These are phyloP conservation scores for Penicillium sp. DNA, from an alignment of 2,329 filamentous ascomycete species.

Conservation along the genomic window DNA sequence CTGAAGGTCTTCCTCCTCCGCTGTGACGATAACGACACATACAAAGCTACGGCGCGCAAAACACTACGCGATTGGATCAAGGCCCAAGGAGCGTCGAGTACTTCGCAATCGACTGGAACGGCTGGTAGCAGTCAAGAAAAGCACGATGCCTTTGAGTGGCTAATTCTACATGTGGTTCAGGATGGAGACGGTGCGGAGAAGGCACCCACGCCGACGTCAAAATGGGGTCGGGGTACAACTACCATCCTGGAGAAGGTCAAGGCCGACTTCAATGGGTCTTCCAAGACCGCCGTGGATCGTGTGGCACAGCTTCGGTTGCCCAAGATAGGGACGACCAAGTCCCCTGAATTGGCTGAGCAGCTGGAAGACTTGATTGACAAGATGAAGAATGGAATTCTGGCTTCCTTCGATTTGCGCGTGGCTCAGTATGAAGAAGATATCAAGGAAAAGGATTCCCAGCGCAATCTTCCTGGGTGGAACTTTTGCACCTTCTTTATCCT, in stretches of 20 bases:
- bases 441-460: constrained; percentile 85
- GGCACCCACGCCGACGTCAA: constrained; percentile 57
- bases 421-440: constrained; percentile 97
- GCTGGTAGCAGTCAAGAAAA: constrained; percentile 73
- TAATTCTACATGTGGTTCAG: constrained; percentile 90
- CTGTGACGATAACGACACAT: constrained; percentile 93
- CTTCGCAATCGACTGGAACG: constrained; percentile 45
- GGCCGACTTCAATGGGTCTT: constrained; percentile 81
- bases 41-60: constrained; percentile 76
- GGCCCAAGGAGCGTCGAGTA: constrained; percentile 59
- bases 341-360: constrained; percentile 75
- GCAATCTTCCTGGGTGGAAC: constrained; percentile 91
- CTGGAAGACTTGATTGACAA: constrained; percentile 84
- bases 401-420: constrained; percentile 87
- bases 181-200: constrained; percentile 71
- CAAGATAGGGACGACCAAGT: constrained; percentile 57
- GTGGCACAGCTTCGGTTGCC: constrained; percentile 81
- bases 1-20: constrained; percentile 85
- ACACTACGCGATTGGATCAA: constrained; percentile 91
- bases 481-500: constrained; percentile 99
- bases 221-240: constrained; percentile 76
- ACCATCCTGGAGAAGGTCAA: constrained; percentile 87
- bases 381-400: constrained; percentile 81
- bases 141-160: constrained; percentile 94
- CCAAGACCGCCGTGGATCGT: constrained; percentile 72